Evolutionary conservation across 257 asterid species (phyloP), one percentile per base, ranked within the genome.

Genomic region (Solanum microdontum): DNA sequence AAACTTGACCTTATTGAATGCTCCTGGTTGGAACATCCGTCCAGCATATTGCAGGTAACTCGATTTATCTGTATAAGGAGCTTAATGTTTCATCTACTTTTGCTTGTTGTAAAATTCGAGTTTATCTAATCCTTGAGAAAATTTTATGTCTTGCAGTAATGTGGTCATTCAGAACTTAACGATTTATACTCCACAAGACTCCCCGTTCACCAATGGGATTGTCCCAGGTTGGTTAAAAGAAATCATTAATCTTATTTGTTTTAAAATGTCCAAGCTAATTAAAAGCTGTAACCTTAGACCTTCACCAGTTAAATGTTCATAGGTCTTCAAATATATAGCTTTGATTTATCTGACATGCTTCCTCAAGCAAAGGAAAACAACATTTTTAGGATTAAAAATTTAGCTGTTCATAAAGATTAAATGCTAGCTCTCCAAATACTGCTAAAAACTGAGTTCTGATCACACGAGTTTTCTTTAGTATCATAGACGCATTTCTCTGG

Each of bases 41-140:
- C 98, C 98, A 0, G 96, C 91, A 51, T 96, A 96, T 92, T 97
- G 99, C 99, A 97, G 99, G 99, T 97, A 87, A 72, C 51, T 23
- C 74, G 64, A 55, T 86, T 85, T n/a, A 77, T 88, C 39, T n/a
- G 4, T 14, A 73, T 24, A 24, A 58, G 66, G 60, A 40, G 48
- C 17, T 33, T 9, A 11, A 6, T 40, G 39, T 17, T 83, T 69
- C 68, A 24, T 30, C 74, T 86, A 40, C 55, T 30, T 19, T 66
- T 11, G 51, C 21, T 79, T 19, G 15, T 24, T n/a, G 58, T 48
- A 82, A 33, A 60, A 15, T 26, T 43, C 21, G 4, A 8, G 14
- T 84, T n/a, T 55, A 17, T 37, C 43, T 43, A 62, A 43, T 80
- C 51, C 62, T 87, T 39, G 69, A 83, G 84, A 75, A 30, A n/a